phyloP scores from a whole-genome alignment of 345 rosid species.

The Gossypium anomalum region DNA sequence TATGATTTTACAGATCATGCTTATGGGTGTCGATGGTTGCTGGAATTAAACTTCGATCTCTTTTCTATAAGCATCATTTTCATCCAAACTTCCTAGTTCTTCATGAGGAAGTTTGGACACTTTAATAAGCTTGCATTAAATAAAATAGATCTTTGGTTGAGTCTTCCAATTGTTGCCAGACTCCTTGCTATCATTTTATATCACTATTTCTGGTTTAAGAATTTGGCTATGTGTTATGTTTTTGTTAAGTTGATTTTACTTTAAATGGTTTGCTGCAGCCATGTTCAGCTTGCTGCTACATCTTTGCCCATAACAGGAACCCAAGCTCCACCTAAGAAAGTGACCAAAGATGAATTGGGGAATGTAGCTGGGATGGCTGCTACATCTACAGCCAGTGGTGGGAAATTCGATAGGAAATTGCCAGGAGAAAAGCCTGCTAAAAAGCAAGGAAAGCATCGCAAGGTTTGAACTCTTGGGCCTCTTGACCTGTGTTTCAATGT shows the following conservation, averaged over 20 bases:
- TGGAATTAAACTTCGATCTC: not conserved
- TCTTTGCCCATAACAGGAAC: conserved; percentile 86
- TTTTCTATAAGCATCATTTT: not conserved
- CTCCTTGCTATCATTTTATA: too few relatives aligned
- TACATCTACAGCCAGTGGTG: conserved; percentile 95
- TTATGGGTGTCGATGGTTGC: not conserved
- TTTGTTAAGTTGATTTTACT: not conserved
- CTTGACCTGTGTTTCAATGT: not conserved
- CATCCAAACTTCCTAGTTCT: not conserved
- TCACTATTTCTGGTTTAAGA: not conserved
- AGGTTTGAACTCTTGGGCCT: conserved; percentile 41
- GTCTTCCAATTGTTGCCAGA: not conserved
- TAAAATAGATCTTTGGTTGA: not conserved
- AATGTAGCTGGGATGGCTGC: conserved; percentile 88
- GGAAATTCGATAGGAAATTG: conserved; percentile 89
- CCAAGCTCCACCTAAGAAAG: conserved; percentile 58
- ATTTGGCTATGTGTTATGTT: not conserved
- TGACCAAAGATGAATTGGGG: conserved; percentile 66
- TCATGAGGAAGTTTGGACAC: not conserved
- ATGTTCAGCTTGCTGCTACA: conserved; percentile 81
- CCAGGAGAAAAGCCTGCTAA: conserved; percentile 78
- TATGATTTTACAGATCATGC: not conserved
- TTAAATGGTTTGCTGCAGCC: conserved; percentile 43
- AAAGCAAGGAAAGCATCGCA: conserved; percentile 75
- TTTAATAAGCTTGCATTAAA: not conserved